Base-by-base conservation (phyloP, 768 basidiomycete species). In the Auricularia sp. region DNA sequence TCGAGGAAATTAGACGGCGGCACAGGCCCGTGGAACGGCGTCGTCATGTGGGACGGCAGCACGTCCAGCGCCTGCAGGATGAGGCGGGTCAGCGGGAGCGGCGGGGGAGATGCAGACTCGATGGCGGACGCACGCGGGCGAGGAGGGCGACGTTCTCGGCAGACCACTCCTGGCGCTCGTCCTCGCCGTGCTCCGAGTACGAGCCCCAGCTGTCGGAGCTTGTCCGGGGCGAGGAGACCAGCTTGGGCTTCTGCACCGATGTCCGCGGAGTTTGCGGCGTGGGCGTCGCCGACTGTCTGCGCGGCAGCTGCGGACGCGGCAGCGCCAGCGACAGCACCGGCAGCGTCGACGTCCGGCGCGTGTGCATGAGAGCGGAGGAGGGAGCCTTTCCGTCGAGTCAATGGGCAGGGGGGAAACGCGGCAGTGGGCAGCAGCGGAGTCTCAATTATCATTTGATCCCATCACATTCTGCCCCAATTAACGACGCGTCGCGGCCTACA, bases 1-100 rank as follows among this genome's bases (percentile, higher is more conserved):
- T 93, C 90, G 65, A 93, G 84, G 23, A 93, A 82, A 73, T 93
- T 93, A 14, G 88, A 85, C 36, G 91, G 91, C 1, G 91, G 91
- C 21, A 93, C 83, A 56, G 86, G 81, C 36, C 91, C 91, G 67
- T 88, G 86, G 80, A 91, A 93, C 63, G 91, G 91, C 16, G 91
- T 93, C 72, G 90, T 79, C n/a, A 93, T 83, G 69, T 92, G 89
- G 5, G 86, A 78, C 10, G 91, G 91, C 65, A 92, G 84, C 54
- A 87, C 87, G 71, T 93, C 91, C 10, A 93, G 81, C 16, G 91
- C 91, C 91, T 90, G 56, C 2, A 33, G 34, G 29, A 10, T 56
- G 54, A 12, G 54, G 54, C 3, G 23, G 56, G 6, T n/a, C 18
- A 58, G 42, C 4, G 14, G 23, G 12, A 1, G 8, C 42, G n/a